Percentiles rank a stretch among this genome's conserved stretches.
phyloP scores from a whole-genome alignment of 2,329 filamentous ascomycete species.

The Phyllosticta citrichinensis region DNA sequence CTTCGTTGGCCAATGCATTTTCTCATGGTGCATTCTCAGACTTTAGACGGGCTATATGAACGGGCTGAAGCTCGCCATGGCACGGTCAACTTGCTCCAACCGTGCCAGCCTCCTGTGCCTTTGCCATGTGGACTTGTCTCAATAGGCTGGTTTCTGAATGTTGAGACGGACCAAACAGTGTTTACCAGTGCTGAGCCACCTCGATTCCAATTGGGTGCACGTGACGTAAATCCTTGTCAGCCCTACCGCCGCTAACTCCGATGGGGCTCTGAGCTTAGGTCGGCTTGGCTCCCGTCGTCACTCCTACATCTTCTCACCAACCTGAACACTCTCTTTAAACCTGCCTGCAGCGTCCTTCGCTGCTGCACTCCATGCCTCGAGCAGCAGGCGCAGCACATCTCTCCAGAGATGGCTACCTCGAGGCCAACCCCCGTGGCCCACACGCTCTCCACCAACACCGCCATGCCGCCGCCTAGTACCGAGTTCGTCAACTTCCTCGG shows the following conservation, averaged over 20 bases:
- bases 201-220: not conserved
- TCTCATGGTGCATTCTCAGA: not conserved
- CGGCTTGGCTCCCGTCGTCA: not conserved
- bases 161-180: not conserved
- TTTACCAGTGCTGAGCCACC: not conserved
- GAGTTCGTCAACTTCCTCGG: not conserved
- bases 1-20: not conserved
- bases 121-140: not conserved
- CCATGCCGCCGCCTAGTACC: not conserved
- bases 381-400: conserved; percentile 1
- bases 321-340: not conserved
- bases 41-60: not conserved
- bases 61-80: not conserved
- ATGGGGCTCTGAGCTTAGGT: not conserved
- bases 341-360: not conserved
- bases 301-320: not conserved
- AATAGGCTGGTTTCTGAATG: not conserved
- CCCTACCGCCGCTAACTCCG: not conserved
- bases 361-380: conserved; percentile 4
- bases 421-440: not conserved
- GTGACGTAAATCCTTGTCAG: not conserved
- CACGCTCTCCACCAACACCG: not conserved
- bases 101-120: not conserved
- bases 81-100: not conserved
- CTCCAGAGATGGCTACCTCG: conserved; percentile 2